Evolutionary conservation across 306 rosid species (phyloP), one percentile per base, ranked within the genome.

Genomic region (Citrullus colocynthis): DNA sequence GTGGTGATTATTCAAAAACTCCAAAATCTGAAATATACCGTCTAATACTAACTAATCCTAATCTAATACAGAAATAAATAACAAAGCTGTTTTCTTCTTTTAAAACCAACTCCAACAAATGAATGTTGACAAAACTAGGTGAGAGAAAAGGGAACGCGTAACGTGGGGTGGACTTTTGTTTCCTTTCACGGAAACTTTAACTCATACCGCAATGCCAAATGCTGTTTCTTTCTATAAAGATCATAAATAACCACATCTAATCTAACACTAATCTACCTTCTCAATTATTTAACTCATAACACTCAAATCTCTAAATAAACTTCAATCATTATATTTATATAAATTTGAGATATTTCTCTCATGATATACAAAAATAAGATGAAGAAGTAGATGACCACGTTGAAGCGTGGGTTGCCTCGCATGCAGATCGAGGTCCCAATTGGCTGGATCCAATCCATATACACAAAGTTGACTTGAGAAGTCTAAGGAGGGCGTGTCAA

Each of bases 91-190:
- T 14, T 48, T 48, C 6, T 48, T 48, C 54, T 48, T 48, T 48
- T 48, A 48, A 48, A 48, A 48, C 54, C 54, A 48, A 48, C 9
- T 48, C 54, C 54, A 48, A 48, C 69, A 62, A 32, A 34, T 34
- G 20, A 32, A 62, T 60, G 37, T 60, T 12, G 39, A 60, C 66
- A 60, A 60, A 60, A 60, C 39, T 24, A 60, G 36, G 65, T 57
- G 72, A 36, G 72, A 37, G 24, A 48, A 48, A 45, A 44, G 44
- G 0, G 21, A 32, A 13, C 18, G 34, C 34, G 54, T 20, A 67
- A 69, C 55, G 75, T 69, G 75, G 75, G 55, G 75, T 69, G 55
- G 36, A 42, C 75, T 69, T 67, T 69, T 42, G 11, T 20, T 34
- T 34, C 70, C 42, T 34, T 14, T 16, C 42, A 15, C 20, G 63